These are phyloP conservation scores for Fomitopsis palustris DNA, from an alignment of 1,284 basidiomycete species.

Conservation along the genomic window DNA sequence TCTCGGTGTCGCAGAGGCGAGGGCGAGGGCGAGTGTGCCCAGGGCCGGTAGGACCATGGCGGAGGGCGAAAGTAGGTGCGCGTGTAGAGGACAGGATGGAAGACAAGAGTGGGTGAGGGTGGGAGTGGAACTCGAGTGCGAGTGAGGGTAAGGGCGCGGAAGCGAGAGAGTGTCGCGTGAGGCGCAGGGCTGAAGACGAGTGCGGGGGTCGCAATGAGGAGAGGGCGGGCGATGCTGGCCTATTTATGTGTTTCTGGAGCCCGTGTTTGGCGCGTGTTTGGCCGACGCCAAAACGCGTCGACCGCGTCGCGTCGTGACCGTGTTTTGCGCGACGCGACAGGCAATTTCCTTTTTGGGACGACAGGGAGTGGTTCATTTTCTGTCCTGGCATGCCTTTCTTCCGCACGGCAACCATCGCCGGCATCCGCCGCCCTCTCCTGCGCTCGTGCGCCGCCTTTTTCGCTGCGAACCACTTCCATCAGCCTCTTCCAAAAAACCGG, in stretches of 20 bases:
- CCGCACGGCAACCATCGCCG: neutral
- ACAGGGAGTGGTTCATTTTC: neutral
- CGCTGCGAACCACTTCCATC: neutral
- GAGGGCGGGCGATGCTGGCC: too few species aligned
- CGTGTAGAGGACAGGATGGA: too few species aligned
- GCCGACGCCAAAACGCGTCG: neutral
- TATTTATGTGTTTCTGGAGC: neutral
- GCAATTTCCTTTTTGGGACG: neutral
- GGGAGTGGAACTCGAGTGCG: too few species aligned
- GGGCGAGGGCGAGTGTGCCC: too few species aligned
- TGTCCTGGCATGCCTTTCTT: neutral
- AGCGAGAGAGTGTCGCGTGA: too few species aligned
- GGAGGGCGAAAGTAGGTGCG: too few species aligned
- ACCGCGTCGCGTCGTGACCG: neutral
- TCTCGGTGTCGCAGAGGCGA: too few species aligned
- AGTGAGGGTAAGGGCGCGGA: too few species aligned
- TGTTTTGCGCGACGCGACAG: neutral
- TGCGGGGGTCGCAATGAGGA: too few species aligned
- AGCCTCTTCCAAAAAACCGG: neutral
- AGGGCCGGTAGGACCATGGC: too few species aligned
- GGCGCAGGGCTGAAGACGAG: too few species aligned
- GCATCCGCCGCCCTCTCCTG: neutral
- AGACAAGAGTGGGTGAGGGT: too few species aligned
- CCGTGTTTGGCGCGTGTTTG: neutral
- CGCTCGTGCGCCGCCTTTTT: neutral